phyloP scores from a whole-genome alignment of 208 protist genomes.

The Porcisia hertigi region DNA sequence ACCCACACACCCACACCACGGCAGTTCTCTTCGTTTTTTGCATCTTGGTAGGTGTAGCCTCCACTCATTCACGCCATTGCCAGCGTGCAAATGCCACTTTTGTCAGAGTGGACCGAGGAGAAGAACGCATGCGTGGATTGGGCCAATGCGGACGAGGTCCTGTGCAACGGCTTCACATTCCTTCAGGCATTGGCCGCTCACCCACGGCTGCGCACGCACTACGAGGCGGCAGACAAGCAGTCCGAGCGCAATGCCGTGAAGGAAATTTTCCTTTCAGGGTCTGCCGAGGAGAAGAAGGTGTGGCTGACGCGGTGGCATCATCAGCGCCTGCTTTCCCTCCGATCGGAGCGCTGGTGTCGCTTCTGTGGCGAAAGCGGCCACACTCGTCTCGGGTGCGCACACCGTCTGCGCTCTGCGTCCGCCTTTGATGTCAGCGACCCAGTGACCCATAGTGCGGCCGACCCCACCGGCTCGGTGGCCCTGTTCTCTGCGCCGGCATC shows the following conservation, averaged over 20 bases:
- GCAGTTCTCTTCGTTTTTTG: background rate
- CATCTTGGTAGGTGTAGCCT: background rate
- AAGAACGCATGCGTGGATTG: conserved; percentile 86
- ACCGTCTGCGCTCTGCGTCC: conserved; percentile 4
- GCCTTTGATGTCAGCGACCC: background rate
- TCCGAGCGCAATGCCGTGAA: conserved; percentile 23
- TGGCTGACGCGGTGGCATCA: conserved; percentile 46
- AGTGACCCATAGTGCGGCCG: background rate
- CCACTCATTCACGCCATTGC: no score
- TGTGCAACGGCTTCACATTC: conserved; percentile 80
- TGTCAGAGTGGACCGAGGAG: conserved; percentile 64
- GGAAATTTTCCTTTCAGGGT: conserved; percentile 33
- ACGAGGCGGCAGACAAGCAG: conserved; percentile 16
- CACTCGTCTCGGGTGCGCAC: conserved; percentile 51
- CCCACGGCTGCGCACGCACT: conserved; percentile 44
- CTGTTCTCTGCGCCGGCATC: background rate
- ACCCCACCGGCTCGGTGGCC: background rate
- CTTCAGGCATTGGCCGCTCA: conserved; percentile 67
- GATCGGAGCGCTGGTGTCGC: conserved; percentile 69
- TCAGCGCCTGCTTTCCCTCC: conserved; percentile 41
- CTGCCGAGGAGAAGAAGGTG: conserved; percentile 21
- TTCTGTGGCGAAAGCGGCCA: conserved; percentile 64
- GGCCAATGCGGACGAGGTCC: conserved; percentile 52
- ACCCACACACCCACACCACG: no score
- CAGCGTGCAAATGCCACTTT: conserved; percentile 26